These are phyloP conservation scores for Powellomyces hirtus DNA, from an alignment of 192 early-diverging fungal genomes.

Conservation along the genomic window DNA sequence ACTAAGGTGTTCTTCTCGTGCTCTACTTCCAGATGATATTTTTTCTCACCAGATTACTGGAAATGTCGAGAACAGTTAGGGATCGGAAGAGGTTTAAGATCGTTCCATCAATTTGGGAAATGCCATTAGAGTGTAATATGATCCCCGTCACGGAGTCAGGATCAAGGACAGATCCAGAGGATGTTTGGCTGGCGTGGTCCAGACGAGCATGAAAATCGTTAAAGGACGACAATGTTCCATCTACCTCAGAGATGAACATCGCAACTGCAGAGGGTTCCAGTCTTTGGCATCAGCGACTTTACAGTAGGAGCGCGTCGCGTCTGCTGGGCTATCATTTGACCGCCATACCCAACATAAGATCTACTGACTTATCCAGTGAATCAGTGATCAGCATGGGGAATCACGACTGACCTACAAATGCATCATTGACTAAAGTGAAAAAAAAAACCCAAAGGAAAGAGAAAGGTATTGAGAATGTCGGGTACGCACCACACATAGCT, in stretches of 20 bases:
- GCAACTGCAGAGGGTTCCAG: too few species aligned
- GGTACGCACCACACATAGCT: too few species aligned
- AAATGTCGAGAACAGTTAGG: conserved; percentile 33
- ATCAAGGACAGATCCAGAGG: background rate
- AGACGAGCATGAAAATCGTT: background rate
- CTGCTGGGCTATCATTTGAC: too few species aligned
- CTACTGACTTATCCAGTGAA: too few species aligned
- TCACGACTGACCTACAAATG: too few species aligned
- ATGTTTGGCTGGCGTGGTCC: background rate
- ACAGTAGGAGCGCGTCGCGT: too few species aligned
- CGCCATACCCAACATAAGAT: too few species aligned
- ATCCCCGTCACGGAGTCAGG: background rate
- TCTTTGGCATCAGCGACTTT: too few species aligned
- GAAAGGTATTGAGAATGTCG: too few species aligned
- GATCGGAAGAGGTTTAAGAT: conserved; percentile 4
- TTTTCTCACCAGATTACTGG: conserved; percentile 38
- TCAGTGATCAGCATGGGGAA: too few species aligned
- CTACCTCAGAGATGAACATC: conserved; percentile 7
- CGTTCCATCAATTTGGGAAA: conserved; percentile 11
- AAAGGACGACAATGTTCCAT: background rate
- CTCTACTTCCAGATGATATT: background rate
- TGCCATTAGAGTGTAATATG: conserved; percentile 29
- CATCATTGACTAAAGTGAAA: too few species aligned
- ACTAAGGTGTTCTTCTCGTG: background rate
- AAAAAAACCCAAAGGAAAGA: too few species aligned